phyloP scores from a whole-genome alignment of 495 filamentous ascomycete species.

The Acidiella bohemica region DNA sequence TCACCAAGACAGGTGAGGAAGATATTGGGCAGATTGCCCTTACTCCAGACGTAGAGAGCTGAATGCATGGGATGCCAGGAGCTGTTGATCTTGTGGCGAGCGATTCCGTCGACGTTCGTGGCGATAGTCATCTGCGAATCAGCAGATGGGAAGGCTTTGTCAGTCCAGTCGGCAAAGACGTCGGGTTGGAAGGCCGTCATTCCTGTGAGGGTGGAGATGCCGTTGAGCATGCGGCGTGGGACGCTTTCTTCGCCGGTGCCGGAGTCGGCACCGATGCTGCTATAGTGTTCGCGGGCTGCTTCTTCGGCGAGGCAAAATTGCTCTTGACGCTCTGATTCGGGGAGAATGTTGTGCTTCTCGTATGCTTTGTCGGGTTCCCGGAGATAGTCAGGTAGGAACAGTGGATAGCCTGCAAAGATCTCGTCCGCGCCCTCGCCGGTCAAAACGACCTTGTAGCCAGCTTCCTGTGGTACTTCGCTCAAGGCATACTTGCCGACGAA shows the following conservation, averaged over 20 bases:
- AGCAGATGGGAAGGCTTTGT: background rate
- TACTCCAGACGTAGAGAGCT: conserved; percentile 33
- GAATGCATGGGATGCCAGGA: conserved; percentile 41
- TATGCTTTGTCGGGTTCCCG: conserved; percentile 34
- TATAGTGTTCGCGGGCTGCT: conserved; percentile 11
- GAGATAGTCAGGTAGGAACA: conserved; percentile 32
- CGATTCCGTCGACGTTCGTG: conserved; percentile 20
- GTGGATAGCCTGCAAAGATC: conserved; percentile 38
- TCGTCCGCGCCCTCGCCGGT: conserved; percentile 43
- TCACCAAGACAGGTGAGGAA: conserved; percentile 37
- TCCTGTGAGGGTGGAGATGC: conserved; percentile 31
- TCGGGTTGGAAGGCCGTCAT: conserved; percentile 30
- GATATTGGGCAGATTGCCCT: conserved; percentile 30
- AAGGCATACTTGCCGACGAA: conserved; percentile 36
- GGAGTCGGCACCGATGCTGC: conserved; percentile 12
- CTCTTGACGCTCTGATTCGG: conserved; percentile 2
- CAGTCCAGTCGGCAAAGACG: conserved; percentile 17
- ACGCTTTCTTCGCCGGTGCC: conserved; percentile 24
- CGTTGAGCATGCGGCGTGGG: conserved; percentile 31
- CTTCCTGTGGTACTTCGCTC: conserved; percentile 30
- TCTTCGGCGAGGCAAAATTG: conserved; percentile 11
- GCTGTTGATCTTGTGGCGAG: conserved; percentile 23
- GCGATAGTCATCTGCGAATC: conserved; percentile 17
- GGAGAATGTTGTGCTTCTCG: conserved; percentile 21
- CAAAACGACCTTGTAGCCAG: conserved; percentile 38